Evolutionary conservation across 495 filamentous ascomycete species (phyloP).

Genomic region (Podospora pseudopauciseta): DNA sequence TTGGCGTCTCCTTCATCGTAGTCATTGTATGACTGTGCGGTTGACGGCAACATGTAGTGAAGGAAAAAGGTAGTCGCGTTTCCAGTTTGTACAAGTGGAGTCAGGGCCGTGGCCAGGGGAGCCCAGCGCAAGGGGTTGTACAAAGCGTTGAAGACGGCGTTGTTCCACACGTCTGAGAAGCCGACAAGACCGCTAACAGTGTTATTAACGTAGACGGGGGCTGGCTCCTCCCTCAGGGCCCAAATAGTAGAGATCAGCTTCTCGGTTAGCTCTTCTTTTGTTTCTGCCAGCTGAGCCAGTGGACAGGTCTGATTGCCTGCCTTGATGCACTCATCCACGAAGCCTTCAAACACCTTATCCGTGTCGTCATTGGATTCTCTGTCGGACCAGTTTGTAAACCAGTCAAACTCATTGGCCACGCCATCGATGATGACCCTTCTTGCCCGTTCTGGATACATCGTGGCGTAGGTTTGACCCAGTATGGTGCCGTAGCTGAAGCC

Average conservation of each 20-base stretch:
- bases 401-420: constrained; percentile 39
- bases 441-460: constrained; percentile 41
- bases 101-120: constrained; percentile 34
- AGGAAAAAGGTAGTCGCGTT: constrained; percentile 42
- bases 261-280: constrained; percentile 30
- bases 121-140: constrained; percentile 38
- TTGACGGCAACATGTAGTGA: constrained; percentile 24
- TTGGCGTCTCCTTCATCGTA: constrained; percentile 17
- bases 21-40: background rate
- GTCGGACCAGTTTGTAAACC: constrained; percentile 33
- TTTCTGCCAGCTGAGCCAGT: constrained; percentile 30
- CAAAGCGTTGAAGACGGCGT: constrained; percentile 38
- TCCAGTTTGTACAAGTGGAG: constrained; percentile 33
- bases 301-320: constrained; percentile 33
- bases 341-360: constrained; percentile 39
- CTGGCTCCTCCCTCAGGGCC: constrained; percentile 31
- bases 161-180: constrained; percentile 34
- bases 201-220: constrained; percentile 43
- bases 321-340: constrained; percentile 44
- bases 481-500: constrained; percentile 63
- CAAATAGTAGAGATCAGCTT: constrained; percentile 27
- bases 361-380: constrained; percentile 33
- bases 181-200: constrained; percentile 37
- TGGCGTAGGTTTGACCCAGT: constrained; percentile 54
- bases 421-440: constrained; percentile 44